Percentiles rank a stretch among this genome's conserved stretches.
These are phyloP conservation scores for Angomonas ambiguus DNA, from an alignment of 208 protist species.

Conservation along the genomic window DNA sequence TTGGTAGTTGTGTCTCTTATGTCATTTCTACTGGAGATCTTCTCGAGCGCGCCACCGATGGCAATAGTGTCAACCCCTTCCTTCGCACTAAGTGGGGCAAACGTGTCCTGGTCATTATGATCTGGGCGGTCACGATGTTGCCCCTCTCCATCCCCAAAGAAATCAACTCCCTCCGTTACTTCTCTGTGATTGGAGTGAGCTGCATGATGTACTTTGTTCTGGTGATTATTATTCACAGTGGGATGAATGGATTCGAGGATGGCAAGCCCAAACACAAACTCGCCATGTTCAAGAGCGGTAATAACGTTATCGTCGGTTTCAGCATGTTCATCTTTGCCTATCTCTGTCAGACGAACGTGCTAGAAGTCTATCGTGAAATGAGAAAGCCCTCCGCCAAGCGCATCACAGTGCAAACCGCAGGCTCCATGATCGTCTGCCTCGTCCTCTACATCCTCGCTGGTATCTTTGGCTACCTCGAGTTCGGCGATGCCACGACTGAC, in stretches of 20 bases:
- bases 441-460: constrained; percentile 70
- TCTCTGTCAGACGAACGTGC: constrained; percentile 73
- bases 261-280: constrained; percentile 50
- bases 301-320: constrained; percentile 58
- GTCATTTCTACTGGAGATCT: constrained; percentile 76
- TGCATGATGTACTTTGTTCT: constrained; percentile 79
- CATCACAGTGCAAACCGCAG: constrained; percentile 45
- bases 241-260: constrained; percentile 43
- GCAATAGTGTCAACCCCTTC: constrained; percentile 36
- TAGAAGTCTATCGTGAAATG: constrained; percentile 69
- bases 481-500: constrained; percentile 40
- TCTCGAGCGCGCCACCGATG: constrained; percentile 37
- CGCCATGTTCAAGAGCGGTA: constrained; percentile 55
- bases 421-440: constrained; percentile 61
- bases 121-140: constrained; percentile 74
- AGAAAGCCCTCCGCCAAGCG: constrained; percentile 29
- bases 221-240: constrained; percentile 65
- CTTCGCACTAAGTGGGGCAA: constrained; percentile 40
- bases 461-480: constrained; percentile 77
- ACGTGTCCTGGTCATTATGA: constrained; percentile 43
- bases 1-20: constrained; percentile 77
- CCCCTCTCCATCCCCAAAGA: constrained; percentile 71
- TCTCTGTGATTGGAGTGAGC: constrained; percentile 61
- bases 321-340: constrained; percentile 83
- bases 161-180: constrained; percentile 85